Conservation (phyloP, 208 protist genomes). For the Wallacemonas rigidus region DNA sequence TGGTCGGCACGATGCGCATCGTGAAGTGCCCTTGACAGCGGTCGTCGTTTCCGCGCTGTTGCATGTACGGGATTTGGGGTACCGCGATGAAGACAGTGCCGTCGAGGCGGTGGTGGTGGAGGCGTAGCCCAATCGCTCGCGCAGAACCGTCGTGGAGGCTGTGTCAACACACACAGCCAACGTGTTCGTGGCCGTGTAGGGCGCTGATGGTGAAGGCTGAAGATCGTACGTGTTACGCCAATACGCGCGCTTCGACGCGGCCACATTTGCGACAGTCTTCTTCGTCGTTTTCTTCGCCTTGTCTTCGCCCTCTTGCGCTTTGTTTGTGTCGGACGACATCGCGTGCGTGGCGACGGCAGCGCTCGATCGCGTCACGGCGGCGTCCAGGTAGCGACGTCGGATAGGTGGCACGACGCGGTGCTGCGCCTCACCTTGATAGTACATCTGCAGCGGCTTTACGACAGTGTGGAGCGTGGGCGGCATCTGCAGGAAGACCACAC, state of each 20-base stretch:
- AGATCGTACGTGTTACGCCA: slow-evolving; percentile 63
- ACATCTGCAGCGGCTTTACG: slow-evolving; percentile 32
- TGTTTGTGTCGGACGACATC: not conserved
- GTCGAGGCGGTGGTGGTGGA: not conserved
- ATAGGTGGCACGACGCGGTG: slow-evolving; percentile 33
- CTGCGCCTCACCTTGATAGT: slow-evolving; percentile 40
- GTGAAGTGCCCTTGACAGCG: not conserved
- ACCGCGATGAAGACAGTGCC: no score
- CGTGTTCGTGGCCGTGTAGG: slow-evolving; percentile 21
- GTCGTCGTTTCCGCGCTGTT: no score
- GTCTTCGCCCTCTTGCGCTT: no score
- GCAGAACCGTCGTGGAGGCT: slow-evolving; percentile 24
- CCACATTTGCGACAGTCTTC: no score
- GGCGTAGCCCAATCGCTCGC: not conserved
- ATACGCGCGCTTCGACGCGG: slow-evolving; percentile 1
- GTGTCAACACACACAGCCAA: slow-evolving; percentile 16
- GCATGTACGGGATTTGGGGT: no score
- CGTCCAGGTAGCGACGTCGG: not conserved
- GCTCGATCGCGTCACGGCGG: not conserved
- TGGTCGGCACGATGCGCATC: slow-evolving; percentile 9
- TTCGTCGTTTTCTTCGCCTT: no score
- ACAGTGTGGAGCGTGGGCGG: slow-evolving; percentile 24
- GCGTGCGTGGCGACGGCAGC: slow-evolving; percentile 3
- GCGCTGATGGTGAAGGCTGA: slow-evolving; percentile 49
- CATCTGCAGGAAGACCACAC: slow-evolving; percentile 12